Base-by-base conservation (phyloP, 352 stramenopile genomes). In the Phytophthora constricta region DNA sequence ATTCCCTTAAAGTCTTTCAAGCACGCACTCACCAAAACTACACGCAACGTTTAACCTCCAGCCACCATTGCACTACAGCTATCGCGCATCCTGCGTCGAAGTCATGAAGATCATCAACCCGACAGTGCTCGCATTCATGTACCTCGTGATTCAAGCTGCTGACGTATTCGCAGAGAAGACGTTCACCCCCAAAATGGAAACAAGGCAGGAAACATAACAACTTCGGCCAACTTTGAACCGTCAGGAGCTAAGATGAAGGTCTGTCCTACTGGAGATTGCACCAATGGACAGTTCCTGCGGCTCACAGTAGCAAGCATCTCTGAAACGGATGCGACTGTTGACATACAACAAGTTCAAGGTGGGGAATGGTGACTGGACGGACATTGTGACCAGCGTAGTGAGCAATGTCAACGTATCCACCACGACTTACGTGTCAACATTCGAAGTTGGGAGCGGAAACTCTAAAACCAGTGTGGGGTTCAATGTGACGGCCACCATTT, bases 281-380 rank as follows among this genome's bases (percentile, higher is more conserved):
- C 79, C 3, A 96, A 91, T 49, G 84, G 86, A 26, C 98, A 95
- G 34, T 98, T 98, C 79, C 98, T 99, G 92, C 85, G 92, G 62
- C 85, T 98, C 26, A 48, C 60, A 8, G 64, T 83, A 20, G 43
- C 54, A 0, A 74, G 69, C 23, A 57, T 86, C 7, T 68, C 76
- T 13, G 77, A 86, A 45, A 10, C 76, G 7, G 42, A 54, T n/a
- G n/a, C 34, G 3, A 33, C 41, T 25, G 2, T 19, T 56, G 19
- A 46, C 48, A 5, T 61, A 61, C 10, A 41, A 49, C 13, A 74
- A 74, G 33, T 78, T 83, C 48, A 73, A 73, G 10, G 42, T 54
- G 5, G 58, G 58, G 17, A 27, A 60, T 13, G 61, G 45, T 19
- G 54, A 62, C 25, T 86, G 77, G 77, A 71, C 48, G 22, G 65